Evolutionary conservation across 78 protist genomes (phyloP).

Genomic region (Emiliania huxleyi): DNA sequence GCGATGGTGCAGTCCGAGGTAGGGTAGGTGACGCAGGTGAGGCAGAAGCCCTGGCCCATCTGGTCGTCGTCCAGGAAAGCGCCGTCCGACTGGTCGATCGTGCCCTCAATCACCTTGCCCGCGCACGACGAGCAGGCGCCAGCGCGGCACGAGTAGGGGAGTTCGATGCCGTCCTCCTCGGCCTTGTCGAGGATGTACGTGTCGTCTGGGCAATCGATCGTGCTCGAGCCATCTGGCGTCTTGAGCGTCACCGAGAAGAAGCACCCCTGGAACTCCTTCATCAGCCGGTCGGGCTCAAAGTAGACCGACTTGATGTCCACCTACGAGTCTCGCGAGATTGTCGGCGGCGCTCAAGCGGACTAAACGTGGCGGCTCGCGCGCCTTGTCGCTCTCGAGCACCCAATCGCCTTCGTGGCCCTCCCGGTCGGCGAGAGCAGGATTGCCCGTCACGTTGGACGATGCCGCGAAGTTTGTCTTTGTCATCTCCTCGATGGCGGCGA

Average conservation of each 20-base stretch:
- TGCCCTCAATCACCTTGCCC: constrained; percentile 16
- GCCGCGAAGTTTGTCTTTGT: too few species aligned
- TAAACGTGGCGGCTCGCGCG: too few species aligned
- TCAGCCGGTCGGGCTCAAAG: too few species aligned
- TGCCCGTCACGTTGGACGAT: too few species aligned
- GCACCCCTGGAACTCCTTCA: too few species aligned
- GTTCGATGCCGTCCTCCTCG: constrained; percentile 50
- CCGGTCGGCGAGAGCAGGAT: too few species aligned
- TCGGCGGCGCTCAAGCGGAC: too few species aligned
- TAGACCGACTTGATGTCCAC: too few species aligned
- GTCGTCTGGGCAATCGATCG: constrained; percentile 31
- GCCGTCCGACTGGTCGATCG: constrained; percentile 44
- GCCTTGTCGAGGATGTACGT: constrained; percentile 50
- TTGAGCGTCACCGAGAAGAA: constrained; percentile 41
- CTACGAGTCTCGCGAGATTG: too few species aligned
- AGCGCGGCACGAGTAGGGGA: constrained; percentile 52
- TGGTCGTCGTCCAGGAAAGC: constrained; percentile 49
- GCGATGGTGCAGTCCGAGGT: constrained; percentile 35
- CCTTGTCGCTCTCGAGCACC: too few species aligned
- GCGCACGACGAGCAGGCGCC: constrained; percentile 51
- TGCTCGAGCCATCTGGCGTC: not conserved
- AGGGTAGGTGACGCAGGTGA: constrained; percentile 51
- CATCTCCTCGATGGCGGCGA: too few species aligned
- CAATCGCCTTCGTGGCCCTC: too few species aligned
- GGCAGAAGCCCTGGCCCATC: constrained; percentile 21